These are phyloP conservation scores for Auriscalpium microsporum DNA, from an alignment of 768 basidiomycete genomes.

Conservation along the genomic window DNA sequence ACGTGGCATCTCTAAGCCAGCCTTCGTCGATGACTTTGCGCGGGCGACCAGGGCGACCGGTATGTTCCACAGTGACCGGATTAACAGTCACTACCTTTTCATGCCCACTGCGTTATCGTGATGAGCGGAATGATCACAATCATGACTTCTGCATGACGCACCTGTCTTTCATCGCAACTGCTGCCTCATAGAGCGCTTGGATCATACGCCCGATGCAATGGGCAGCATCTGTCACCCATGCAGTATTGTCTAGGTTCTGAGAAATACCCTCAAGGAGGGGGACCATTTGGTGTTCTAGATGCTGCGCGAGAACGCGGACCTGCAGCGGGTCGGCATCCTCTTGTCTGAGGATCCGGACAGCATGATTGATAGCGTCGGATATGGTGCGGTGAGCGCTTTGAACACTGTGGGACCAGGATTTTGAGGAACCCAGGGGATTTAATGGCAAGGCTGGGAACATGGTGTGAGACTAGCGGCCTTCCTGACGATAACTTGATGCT, in stretches of 20 bases:
- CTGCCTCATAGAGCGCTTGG: not conserved
- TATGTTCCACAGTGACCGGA: not conserved
- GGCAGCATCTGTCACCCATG: not conserved
- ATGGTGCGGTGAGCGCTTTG: not conserved
- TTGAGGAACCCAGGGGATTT: too few relatives aligned
- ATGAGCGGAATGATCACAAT: not conserved
- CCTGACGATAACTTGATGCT: too few relatives aligned
- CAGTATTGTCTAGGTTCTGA: not conserved
- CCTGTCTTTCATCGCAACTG: not conserved
- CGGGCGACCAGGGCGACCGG: too few relatives aligned
- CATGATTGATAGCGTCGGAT: not conserved
- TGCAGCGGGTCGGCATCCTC: not conserved
- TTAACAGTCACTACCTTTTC: not conserved
- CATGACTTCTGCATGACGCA: not conserved
- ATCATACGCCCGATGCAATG: not conserved
- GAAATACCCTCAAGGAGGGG: not conserved
- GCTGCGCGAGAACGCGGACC: not conserved
- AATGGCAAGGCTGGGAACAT: too few relatives aligned
- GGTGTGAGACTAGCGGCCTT: too few relatives aligned
- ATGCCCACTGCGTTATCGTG: not conserved
- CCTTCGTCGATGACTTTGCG: not conserved
- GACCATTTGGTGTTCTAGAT: not conserved
- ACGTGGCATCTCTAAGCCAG: not conserved
- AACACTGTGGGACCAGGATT: not conserved
- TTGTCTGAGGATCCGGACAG: not conserved